Percentiles rank a stretch among this genome's conserved stretches.
Evolutionary conservation across 208 protist genomes (phyloP).

Genomic region (Crithidia expoeki): DNA sequence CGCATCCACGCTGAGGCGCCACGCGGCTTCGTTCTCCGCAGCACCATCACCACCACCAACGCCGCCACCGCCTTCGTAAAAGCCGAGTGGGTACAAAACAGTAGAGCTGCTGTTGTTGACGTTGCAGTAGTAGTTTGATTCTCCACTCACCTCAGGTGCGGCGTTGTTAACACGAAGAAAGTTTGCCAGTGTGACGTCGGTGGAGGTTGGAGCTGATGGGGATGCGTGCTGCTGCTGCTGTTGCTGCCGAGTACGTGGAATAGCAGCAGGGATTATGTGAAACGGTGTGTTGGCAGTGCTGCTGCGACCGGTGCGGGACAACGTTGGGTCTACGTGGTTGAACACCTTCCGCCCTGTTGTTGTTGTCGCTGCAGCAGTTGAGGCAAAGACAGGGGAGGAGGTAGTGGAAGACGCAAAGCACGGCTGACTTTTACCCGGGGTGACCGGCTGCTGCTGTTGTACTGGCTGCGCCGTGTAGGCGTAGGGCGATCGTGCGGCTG

Average conservation of each 20-base stretch:
- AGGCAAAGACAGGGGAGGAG: constrained; percentile 1
- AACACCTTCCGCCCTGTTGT: neutral
- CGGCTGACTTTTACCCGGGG: neutral
- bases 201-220: neutral
- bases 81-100: too few relatives aligned
- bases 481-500: neutral
- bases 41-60: neutral
- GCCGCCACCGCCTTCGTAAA: too few relatives aligned
- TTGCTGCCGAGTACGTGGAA: neutral
- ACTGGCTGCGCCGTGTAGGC: neutral
- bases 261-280: too few relatives aligned
- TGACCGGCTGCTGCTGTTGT: constrained; percentile 16
- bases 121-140: too few relatives aligned
- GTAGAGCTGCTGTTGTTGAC: too few relatives aligned
- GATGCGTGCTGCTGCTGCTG: neutral
- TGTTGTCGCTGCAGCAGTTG: neutral
- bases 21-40: constrained; percentile 11
- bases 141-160: neutral
- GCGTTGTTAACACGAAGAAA: constrained; percentile 20
- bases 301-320: neutral
- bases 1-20: constrained; percentile 26
- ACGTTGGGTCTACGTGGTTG: neutral
- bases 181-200: constrained; percentile 10
- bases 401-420: neutral
- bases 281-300: neutral